These are phyloP conservation scores for Trematosphaeria pertusa DNA, from an alignment of 2,329 filamentous ascomycete genomes.

Conservation along the genomic window DNA sequence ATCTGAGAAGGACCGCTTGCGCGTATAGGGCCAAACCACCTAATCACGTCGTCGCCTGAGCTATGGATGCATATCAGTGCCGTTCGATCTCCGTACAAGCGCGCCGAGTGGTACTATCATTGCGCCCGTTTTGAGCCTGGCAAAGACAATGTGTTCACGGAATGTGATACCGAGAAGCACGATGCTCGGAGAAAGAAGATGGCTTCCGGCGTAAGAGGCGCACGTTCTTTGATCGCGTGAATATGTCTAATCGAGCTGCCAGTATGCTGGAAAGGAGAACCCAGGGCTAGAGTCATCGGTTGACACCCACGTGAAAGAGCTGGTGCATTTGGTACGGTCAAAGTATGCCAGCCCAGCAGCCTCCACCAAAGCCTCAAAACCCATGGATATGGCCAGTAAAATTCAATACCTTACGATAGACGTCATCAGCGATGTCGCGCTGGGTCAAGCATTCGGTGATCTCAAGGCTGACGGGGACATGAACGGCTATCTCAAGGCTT, in stretches of 20 bases:
- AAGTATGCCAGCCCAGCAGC: conserved; percentile 49
- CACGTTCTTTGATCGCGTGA: no score
- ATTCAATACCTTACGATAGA: conserved; percentile 63
- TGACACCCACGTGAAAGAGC: conserved; percentile 55
- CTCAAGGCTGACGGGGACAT: conserved; percentile 59
- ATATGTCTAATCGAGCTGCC: no score
- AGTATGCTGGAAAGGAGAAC: conserved; percentile 65
- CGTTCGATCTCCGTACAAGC: conserved; percentile 51
- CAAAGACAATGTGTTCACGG: conserved; percentile 62
- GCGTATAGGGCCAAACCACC: conserved; percentile 57
- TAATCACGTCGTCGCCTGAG: conserved; percentile 59
- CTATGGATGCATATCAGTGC: conserved; percentile 53
- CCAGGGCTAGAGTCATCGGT: conserved; percentile 58
- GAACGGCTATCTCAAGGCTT: conserved; percentile 55
- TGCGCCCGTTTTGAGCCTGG: conserved; percentile 61
- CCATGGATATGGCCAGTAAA: conserved; percentile 57
- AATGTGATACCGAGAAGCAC: conserved; percentile 59
- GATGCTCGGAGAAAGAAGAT: conserved; percentile 54
- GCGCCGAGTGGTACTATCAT: conserved; percentile 46
- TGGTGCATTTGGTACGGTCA: conserved; percentile 57
- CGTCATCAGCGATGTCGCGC: conserved; percentile 61
- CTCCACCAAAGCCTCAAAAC: conserved; percentile 34
- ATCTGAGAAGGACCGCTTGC: conserved; percentile 48
- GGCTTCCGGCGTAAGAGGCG: conserved; percentile 53
- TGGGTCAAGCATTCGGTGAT: conserved; percentile 61